Base-by-base conservation (phyloP, 1,284 basidiomycete genomes). In the Heterobasidion occidentale region DNA sequence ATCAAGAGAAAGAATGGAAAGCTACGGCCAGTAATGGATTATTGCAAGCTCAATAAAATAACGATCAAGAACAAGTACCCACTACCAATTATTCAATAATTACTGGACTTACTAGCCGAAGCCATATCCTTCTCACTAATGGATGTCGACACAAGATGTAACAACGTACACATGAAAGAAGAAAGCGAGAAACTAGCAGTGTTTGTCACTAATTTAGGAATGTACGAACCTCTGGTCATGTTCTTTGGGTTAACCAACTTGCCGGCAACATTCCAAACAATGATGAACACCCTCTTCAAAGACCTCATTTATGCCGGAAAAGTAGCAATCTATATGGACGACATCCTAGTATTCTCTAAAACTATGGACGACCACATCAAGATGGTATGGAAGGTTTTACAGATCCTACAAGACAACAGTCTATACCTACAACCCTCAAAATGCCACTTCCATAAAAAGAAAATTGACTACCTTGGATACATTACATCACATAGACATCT, bases 171-270 rank as follows among this genome's bases (percentile, higher is more conserved):
- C 7, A 70, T 75, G 42, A 61, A 60, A 0, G 58, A 65, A 20
- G 71, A 70, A 6, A 67, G 75, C 55, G 65, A 73, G 53, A 72
- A 70, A 68, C 72, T 74, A 51, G 65, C 64, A 36, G 57, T 70
- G 0, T 74, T 74, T 60, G 38, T 53, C 2, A 72, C 71, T 1
- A 57, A 65, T 11, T 65, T 63, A 19, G 73, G 76, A 0, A 62
- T 67, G 0, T 75, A 68, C 59, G 64, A 76, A 61, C 72, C 66
- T 11, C 38, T 62, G 0, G 70, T 77, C 1, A 74, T 76, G 70
- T 71, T 71, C 36, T 73, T 76, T 49, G 62, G 70, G 0, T 46
- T 72, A 0, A 64, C 60, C 15, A 73, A 74, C 47, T 63, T 64
- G 0, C 71, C 65, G 0, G 59, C 68, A 0, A 63, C 58, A 0